Percentiles rank a stretch among this genome's conserved stretches.
Evolutionary conservation across 2,329 filamentous ascomycete species (phyloP).

Genomic region (Helotiales sp.): DNA sequence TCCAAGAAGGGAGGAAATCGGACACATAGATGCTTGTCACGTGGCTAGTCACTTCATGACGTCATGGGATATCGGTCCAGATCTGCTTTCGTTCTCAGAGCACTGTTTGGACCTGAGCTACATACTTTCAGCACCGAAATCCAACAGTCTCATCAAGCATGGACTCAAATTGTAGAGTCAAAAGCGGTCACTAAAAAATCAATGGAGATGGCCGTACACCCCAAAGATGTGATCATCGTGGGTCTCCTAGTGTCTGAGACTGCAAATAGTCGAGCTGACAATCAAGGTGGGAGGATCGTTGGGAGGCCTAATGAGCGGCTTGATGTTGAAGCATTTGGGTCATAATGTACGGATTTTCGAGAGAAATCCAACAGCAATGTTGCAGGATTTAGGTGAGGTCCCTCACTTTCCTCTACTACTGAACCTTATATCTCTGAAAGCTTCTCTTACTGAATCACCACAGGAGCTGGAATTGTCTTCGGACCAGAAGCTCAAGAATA

Average conservation of each 20-base stretch:
- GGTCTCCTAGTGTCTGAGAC: neutral
- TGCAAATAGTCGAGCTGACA: neutral
- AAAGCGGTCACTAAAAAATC: neutral
- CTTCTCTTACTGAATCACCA: neutral
- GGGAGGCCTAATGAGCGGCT: constrained; percentile 26
- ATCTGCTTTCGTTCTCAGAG: neutral
- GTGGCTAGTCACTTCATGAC: neutral
- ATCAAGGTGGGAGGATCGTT: constrained; percentile 29
- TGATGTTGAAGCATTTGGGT: constrained; percentile 25
- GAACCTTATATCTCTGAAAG: no score
- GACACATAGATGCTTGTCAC: neutral
- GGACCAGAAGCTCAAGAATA: constrained; percentile 20
- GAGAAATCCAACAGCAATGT: constrained; percentile 9
- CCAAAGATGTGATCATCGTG: constrained; percentile 19
- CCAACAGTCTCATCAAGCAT: no score
- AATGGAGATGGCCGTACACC: no score
- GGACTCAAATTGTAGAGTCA: neutral
- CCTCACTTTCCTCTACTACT: neutral
- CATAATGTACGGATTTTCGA: constrained; percentile 31
- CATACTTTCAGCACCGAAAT: no score
- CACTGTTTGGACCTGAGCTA: neutral
- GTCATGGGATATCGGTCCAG: neutral
- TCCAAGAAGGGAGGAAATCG: no score
- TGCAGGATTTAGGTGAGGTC: constrained; percentile 11
- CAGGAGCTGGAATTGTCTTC: constrained; percentile 26